A percentile compares a stretch with the other conserved stretches of the same genome.
Evolutionary conservation across 2,329 filamentous ascomycete genomes (phyloP).

Genomic region (Phoma sp.): DNA sequence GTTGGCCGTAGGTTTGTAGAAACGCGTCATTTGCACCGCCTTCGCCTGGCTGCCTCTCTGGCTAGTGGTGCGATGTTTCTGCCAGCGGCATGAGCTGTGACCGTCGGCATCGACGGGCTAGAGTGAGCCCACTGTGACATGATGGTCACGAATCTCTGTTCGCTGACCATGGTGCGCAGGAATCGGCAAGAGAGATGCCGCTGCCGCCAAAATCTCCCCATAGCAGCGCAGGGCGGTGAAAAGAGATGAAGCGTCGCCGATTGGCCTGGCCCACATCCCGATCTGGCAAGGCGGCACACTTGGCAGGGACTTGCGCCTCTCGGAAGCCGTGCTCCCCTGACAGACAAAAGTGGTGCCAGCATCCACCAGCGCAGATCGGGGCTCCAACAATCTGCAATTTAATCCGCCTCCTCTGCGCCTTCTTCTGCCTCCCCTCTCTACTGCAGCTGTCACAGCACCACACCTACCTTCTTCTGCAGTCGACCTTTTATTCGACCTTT

Average conservation of each 20-base stretch:
- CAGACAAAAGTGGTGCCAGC: slow-evolving; percentile 37
- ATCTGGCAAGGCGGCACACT: slow-evolving; percentile 13
- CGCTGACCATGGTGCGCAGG: slow-evolving; percentile 20
- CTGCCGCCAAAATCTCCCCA: slow-evolving; percentile 29
- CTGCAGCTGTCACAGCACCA: slow-evolving; percentile 22
- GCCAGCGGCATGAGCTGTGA: slow-evolving; percentile 3
- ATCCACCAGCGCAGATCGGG: slow-evolving; percentile 28
- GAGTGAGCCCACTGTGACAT: slow-evolving; percentile 33
- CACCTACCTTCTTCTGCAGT: slow-evolving; percentile 22
- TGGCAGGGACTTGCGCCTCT: slow-evolving; percentile 21
- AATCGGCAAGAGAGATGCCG: slow-evolving; percentile 26
- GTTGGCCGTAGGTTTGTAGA: slow-evolving; percentile 3
- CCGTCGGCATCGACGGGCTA: slow-evolving; percentile 8
- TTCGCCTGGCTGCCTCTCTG: slow-evolving; percentile 9
- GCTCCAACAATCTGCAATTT: slow-evolving; percentile 37
- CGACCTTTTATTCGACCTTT: slow-evolving; percentile 14
- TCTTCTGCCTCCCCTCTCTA: slow-evolving; percentile 23
- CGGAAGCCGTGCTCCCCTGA: slow-evolving; percentile 32
- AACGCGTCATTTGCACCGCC: slow-evolving; percentile 16
- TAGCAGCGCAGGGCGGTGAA: slow-evolving; percentile 29
- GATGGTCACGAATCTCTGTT: slow-evolving; percentile 20
- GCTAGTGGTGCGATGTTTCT: slow-evolving; percentile 2
- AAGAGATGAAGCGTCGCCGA: slow-evolving; percentile 15
- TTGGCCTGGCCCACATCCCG: slow-evolving; percentile 15
- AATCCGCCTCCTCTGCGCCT: slow-evolving; percentile 38